These are phyloP conservation scores for Jamesozyma hellenica DNA, from an alignment of 805 yeast species.

Conservation along the genomic window DNA sequence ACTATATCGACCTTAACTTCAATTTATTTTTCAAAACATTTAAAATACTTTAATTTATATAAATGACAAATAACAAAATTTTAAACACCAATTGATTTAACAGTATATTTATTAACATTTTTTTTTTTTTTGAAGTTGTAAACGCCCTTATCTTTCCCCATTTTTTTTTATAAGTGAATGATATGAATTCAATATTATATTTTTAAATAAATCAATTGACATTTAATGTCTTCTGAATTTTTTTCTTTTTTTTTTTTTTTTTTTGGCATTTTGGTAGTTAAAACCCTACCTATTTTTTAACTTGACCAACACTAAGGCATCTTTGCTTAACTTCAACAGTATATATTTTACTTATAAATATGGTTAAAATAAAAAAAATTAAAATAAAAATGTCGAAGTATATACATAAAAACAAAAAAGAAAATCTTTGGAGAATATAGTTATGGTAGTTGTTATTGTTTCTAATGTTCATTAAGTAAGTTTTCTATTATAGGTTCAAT, in stretches of 20 bases:
- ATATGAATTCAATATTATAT: conserved; percentile 61
- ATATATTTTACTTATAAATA: too few relatives aligned
- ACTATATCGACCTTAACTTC: too few relatives aligned
- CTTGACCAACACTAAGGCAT: too few relatives aligned
- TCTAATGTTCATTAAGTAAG: conserved; percentile 30
- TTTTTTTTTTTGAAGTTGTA: conserved; percentile 67
- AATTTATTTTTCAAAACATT: too few relatives aligned
- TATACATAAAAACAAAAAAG: too few relatives aligned
- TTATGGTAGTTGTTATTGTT: too few relatives aligned
- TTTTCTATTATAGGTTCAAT: conserved; percentile 51
- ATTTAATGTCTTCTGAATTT: conserved; percentile 42
- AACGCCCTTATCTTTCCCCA: conserved; percentile 42
- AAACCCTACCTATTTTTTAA: too few relatives aligned
- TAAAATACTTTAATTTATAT: conserved; percentile 50
- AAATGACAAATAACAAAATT: conserved; percentile 56
- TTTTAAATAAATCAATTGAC: too few relatives aligned
- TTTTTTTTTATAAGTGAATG: conserved; percentile 48
- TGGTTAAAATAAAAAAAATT: too few relatives aligned
- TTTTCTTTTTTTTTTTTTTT: conserved; percentile 49
- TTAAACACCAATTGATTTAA: conserved; percentile 66
- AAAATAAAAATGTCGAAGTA: conserved; percentile 2
- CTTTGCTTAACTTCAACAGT: too few relatives aligned
- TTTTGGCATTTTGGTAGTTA: too few relatives aligned
- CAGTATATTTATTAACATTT: conserved; percentile 44
- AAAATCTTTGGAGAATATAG: too few relatives aligned